These are phyloP conservation scores for Trametes versicolor DNA, from an alignment of 1,284 basidiomycete species.

Conservation along the genomic window DNA sequence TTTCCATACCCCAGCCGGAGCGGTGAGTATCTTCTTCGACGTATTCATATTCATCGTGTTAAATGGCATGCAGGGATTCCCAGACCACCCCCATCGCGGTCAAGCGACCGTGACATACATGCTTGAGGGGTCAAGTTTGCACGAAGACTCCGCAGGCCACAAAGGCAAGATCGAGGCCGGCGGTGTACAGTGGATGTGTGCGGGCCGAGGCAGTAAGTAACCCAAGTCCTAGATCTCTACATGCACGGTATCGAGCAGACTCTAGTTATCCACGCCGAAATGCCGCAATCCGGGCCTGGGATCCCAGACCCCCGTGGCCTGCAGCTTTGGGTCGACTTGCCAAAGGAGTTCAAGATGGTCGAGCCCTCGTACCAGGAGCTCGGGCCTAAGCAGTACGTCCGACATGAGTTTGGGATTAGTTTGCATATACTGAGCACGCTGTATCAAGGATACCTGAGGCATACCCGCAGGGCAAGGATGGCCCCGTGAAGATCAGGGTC, in stretches of 20 bases:
- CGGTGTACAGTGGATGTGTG: slow-evolving; percentile 96
- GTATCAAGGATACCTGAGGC: slow-evolving; percentile 73
- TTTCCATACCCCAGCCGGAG: slow-evolving; percentile 71
- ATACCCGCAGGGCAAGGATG: slow-evolving; percentile 77
- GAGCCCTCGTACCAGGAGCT: slow-evolving; percentile 85
- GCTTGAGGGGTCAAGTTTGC: slow-evolving; percentile 84
- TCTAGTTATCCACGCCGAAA: slow-evolving; percentile 84
- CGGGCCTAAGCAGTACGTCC: slow-evolving; percentile 63
- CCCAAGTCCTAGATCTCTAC: neutral
- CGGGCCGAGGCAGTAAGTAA: slow-evolving; percentile 59
- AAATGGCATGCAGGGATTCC: slow-evolving; percentile 60
- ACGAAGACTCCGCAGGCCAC: slow-evolving; percentile 95
- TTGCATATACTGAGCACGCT: too few species aligned
- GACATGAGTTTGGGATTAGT: too few species aligned
- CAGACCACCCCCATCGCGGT: slow-evolving; percentile 91
- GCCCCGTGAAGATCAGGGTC: slow-evolving; percentile 80
- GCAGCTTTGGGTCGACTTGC: slow-evolving; percentile 96
- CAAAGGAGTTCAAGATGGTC: slow-evolving; percentile 87
- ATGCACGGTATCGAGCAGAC: slow-evolving; percentile 4
- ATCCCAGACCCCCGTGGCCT: slow-evolving; percentile 79
- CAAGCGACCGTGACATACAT: slow-evolving; percentile 92
- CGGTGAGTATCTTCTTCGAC: slow-evolving; percentile 51
- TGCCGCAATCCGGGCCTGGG: slow-evolving; percentile 84
- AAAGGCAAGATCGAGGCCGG: slow-evolving; percentile 84
- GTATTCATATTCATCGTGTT: neutral